phyloP scores from a whole-genome alignment of 164 flowering plant genomes.

The Litsea cubeba region DNA sequence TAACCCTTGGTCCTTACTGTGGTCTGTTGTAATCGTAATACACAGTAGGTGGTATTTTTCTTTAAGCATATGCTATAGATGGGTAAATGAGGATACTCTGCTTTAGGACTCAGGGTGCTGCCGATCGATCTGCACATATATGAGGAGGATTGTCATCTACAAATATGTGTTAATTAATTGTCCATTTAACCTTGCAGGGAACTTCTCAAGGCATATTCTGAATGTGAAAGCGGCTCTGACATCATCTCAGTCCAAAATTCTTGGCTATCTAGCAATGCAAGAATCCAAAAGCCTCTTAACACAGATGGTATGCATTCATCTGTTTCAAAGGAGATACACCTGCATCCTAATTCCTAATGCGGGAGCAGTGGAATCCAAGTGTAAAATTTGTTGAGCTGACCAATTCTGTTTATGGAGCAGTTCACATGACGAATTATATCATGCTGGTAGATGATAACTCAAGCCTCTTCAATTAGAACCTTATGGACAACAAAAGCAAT shows the following conservation, averaged over 20 bases:
- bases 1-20: not conserved
- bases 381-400: no score
- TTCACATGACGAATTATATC: no score
- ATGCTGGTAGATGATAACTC: no score
- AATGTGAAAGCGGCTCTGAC: conserved; percentile 69
- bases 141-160: not conserved
- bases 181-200: conserved; percentile 44
- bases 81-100: no score
- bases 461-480: no score
- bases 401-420: no score
- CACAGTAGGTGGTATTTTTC: no score
- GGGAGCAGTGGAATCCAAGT: not conserved
- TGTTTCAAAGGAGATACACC: not conserved
- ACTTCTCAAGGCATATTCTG: conserved; percentile 77
- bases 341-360: not conserved
- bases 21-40: not conserved
- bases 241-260: conserved; percentile 78
- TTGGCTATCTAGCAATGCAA: conserved; percentile 67
- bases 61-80: no score
- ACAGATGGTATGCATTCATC: conserved; percentile 32
- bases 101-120: not conserved
- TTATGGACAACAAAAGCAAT: no score
- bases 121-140: not conserved
- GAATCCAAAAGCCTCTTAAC: conserved; percentile 28
- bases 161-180: not conserved